Base-by-base conservation (phyloP, 352 stramenopile genomes). In the Elongisporangium anandrum region DNA sequence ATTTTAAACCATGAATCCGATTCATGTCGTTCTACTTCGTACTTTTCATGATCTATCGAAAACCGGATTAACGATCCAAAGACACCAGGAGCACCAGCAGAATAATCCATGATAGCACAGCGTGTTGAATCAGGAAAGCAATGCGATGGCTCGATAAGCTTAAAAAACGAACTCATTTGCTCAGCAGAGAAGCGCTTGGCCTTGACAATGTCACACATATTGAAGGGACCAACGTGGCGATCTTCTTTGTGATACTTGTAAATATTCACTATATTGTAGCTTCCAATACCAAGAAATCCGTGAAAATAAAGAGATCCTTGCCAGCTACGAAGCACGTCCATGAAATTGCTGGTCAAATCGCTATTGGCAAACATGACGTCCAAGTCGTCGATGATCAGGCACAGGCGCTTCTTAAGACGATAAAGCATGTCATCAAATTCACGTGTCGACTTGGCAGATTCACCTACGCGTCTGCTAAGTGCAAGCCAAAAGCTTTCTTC, bases 241-340 rank as follows among this genome's bases (percentile, higher is more conserved):
- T 52, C 45, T 39, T 55, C 59, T 41, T 38, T 23, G 34, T 59
- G 55, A 19, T 39, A 29, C 22, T 54, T 17, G 17, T 53, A 53
- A 7, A 56, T n/a, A 34, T 64, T 13, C 22, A 67, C 16, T 52
- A 70, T 50, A 3, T 67, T 59, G 29, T 66, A 52, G 51, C 64
- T 70, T 54, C 64, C 59, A 53, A 70, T 56, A 12, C 59, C 59
- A 64, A 70, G 64, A 66, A 70, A 70, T 7, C 64, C 64, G 51
- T 19, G 29, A 39, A 70, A 66, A 50, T 58, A n/a, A 60, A 29
- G 19, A 29, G 41, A 39, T 24, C 15, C 12, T 45, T 70, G 56
- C 64, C 55, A 70, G 15, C 21, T 55, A n/a, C 53, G 60, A 58
- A 72, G 56, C 17, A 15, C 49, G 0, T 39, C 7, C 17, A 68